Base-by-base conservation (phyloP, 2,329 filamentous ascomycete genomes). In the Ophiocordyceps polyrhachis-furcata region DNA sequence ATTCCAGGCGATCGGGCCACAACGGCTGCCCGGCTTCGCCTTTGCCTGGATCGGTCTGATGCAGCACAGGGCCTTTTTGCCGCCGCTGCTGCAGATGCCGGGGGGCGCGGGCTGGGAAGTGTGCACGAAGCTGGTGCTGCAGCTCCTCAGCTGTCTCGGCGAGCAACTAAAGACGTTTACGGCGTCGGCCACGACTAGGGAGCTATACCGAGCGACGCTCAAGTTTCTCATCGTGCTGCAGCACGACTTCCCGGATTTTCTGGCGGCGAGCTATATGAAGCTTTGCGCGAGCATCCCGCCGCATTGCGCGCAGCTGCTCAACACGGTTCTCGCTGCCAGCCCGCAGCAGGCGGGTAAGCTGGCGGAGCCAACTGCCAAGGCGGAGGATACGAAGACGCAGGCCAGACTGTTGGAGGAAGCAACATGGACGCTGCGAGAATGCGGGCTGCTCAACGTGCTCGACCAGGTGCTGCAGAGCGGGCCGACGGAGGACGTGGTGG, bases 231-330 rank as follows among this genome's bases (percentile, higher is more conserved):
- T 93, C 31, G 74, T 93, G 44, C 67, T 98, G 44, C 84, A 94
- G 52, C 91, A 96, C 57, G 91, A 98, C 60, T 96, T 86, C 62
- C 83, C 89, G 0, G 87, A 95, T 46, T 98, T 94, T 61, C 66
- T 98, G 40, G 82, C 84, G 6, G 84, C 88, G 53, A 86, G 93
- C 59, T 84, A 93, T 57, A 77, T 84, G 52, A 76, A 78, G 52
- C 75, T 98, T 44, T 87, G 81, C 64, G 80, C 83, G 53, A 78
- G 76, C 55, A 81, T 96, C 47, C 84, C 88, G 1, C 75, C 79
- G 43, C 82, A 91, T 55, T 91, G 85, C 62, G 79, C 81, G 15
- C 91, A 96, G 61, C 70, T 95, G 44, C 78, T 88, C 51, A 95
- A 96, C 56, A 70, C 94, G 45, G 78, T 98, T 44, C 71, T 96